Evolutionary conservation across 176 grass and related monocot species (phyloP), one percentile per base, ranked within the genome.

Genomic region (Bonia amplexicaulis): DNA sequence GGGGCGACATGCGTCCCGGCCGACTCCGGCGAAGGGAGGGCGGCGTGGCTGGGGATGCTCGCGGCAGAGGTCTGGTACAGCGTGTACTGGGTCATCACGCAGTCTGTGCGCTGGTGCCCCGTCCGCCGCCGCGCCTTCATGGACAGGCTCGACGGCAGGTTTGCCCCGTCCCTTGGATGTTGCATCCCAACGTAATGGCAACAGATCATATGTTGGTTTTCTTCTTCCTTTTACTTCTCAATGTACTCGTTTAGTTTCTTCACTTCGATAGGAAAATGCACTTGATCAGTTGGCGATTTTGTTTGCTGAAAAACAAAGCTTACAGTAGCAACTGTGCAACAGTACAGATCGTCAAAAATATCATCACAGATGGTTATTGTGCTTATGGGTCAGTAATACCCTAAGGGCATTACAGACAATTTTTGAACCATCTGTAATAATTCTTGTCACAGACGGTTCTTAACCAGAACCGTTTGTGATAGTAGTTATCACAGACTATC

Each of bases 11-110:
- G 60, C 64, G 44, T 87, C 26, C 90, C 90, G 9, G 78, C 57
- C 69, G 62, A 52, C 71, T 51, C 59, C 76, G 81, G 71, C 66
- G 37, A 71, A 0, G 78, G 87, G 6, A 46, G 79, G 69, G 87
- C 63, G 76, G 59, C 74, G 27, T 92, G 94, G 90, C 53, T 94
- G 33, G 90, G 92, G 42, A 77, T 97, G 76, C 80, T 82, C 9
- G 52, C 76, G 41, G 94, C 85, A 16, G 94, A 97, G 92, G 79
- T 97, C 22, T 94, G 89, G 83, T 94, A 86, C 72, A n/a, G 71
- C 22, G 84, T 92, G 45, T 97, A 94, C 87, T 94, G 94, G 94
- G 80, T 92, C 66, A 22, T 97, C 65, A 89, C 87, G 26, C 94
- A 92, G 75, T 92, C 94, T 5, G 87, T 89, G 45, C 87, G 92